Percentiles rank a stretch among this genome's conserved stretches.
Conservation (phyloP, 768 basidiomycete genomes). For the Imleria badia region DNA sequence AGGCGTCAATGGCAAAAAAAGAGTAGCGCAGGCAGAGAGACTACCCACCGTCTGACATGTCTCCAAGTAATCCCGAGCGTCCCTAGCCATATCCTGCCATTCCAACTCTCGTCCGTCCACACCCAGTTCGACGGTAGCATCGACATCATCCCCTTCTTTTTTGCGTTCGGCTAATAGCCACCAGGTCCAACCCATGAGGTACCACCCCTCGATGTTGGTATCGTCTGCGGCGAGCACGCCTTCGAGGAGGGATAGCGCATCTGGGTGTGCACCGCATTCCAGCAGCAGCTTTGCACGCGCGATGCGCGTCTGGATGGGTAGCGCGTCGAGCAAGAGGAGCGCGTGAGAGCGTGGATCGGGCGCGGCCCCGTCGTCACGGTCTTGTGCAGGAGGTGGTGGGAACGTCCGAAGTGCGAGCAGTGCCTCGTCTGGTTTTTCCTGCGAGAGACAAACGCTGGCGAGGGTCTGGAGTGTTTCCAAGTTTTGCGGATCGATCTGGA, state of each 20-base stretch:
- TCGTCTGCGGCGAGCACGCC: conserved; percentile 81
- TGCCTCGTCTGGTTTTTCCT: conserved; percentile 81
- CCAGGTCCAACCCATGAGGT: conserved; percentile 93
- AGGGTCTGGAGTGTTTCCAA: conserved; percentile 77
- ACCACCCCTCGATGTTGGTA: conserved; percentile 89
- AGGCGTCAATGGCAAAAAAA: background rate
- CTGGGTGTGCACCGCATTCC: conserved; percentile 68
- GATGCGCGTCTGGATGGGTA: conserved; percentile 70
- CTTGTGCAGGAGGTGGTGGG: conserved; percentile 15
- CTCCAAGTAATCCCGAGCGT: conserved; percentile 78
- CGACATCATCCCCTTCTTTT: conserved; percentile 50
- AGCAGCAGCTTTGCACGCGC: conserved; percentile 79
- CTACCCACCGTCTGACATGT: conserved; percentile 74
- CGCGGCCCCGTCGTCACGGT: background rate
- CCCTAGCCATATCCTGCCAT: conserved; percentile 77
- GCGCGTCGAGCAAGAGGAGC: conserved; percentile 18
- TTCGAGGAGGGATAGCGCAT: conserved; percentile 73
- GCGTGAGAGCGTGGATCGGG: conserved; percentile 37
- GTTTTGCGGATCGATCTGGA: conserved; percentile 72
- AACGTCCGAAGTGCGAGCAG: conserved; percentile 35
- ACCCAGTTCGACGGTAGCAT: conserved; percentile 35
- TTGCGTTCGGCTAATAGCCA: conserved; percentile 78
- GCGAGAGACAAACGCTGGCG: conserved; percentile 87
- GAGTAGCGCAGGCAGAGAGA: background rate
- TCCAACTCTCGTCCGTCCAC: conserved; percentile 44